phyloP scores from a whole-genome alignment of 1,284 basidiomycete species.

The Puccinia coronata region DNA sequence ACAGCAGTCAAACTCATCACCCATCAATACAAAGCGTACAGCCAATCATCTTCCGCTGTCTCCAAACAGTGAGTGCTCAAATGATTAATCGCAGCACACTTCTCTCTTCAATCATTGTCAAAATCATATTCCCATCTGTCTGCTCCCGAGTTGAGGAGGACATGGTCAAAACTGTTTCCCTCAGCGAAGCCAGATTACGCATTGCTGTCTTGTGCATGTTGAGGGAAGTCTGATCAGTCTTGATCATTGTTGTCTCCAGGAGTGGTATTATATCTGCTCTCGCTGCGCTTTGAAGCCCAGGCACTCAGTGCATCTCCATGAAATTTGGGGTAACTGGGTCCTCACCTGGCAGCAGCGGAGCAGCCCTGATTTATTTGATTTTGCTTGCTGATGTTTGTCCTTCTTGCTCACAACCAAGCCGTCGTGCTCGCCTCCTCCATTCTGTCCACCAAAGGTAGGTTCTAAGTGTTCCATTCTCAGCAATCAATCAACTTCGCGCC shows the following conservation, averaged over 20 bases:
- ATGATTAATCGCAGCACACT: neutral
- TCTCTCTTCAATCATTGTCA: neutral
- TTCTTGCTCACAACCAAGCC: slow-evolving; percentile 7
- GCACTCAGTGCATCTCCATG: neutral
- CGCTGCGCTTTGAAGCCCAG: neutral
- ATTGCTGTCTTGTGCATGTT: neutral
- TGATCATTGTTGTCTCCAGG: neutral
- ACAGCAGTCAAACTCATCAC: slow-evolving; percentile 24
- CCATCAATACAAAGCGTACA: slow-evolving; percentile 33
- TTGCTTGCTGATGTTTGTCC: neutral
- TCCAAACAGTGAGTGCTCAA: slow-evolving; percentile 7
- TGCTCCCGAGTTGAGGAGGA: neutral
- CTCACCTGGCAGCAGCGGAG: neutral
- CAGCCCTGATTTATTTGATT: neutral
- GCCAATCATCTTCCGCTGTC: slow-evolving; percentile 32
- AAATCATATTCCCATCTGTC: neutral
- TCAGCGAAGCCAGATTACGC: no score
- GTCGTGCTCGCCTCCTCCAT: neutral
- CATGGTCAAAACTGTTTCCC: neutral
- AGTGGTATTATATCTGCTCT: neutral
- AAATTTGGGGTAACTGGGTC: neutral
- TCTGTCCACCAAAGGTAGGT: slow-evolving; percentile 12
- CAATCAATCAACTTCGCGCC: neutral
- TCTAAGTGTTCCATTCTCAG: slow-evolving; percentile 12
- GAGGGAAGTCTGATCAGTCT: neutral